Percentiles rank a stretch among this genome's conserved stretches.
These are phyloP conservation scores for Ophiostoma pallidulum DNA, from an alignment of 2,329 filamentous ascomycete species.

Conservation along the genomic window DNA sequence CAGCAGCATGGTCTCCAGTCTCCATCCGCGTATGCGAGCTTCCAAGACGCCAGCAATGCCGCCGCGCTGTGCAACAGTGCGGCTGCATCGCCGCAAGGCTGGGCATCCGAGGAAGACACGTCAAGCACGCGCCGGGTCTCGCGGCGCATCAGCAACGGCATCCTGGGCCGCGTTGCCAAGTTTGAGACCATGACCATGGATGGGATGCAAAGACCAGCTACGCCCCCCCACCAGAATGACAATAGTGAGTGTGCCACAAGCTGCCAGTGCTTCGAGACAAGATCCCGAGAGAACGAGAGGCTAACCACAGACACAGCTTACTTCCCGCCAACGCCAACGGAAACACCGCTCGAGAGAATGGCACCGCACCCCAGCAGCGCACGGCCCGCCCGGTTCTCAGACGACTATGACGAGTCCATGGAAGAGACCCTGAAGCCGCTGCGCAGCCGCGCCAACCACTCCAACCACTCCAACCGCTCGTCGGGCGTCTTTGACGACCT, in stretches of 20 bases:
- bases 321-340: constrained; percentile 58
- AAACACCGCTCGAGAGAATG: constrained; percentile 47
- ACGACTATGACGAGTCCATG: constrained; percentile 56
- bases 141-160: constrained; percentile 50
- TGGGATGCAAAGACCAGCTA: constrained; percentile 43
- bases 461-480: constrained; percentile 32
- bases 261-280: too few species aligned
- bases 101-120: constrained; percentile 42
- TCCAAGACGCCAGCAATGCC: constrained; percentile 28
- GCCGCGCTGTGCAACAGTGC: constrained; percentile 1
- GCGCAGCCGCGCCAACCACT: constrained; percentile 23
- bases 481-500: constrained; percentile 50
- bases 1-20: constrained; percentile 37
- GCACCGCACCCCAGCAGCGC: constrained; percentile 28
- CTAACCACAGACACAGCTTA: constrained; percentile 36
- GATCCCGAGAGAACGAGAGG: background rate
- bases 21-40: constrained; percentile 37
- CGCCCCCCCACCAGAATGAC: constrained; percentile 51
- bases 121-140: constrained; percentile 33
- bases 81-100: constrained; percentile 33
- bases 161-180: constrained; percentile 50
- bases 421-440: constrained; percentile 56
- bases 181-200: constrained; percentile 46
- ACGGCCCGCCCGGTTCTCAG: constrained; percentile 43
- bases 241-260: constrained; percentile 39